These are phyloP conservation scores for Spizellomyces punctatus DNA, from an alignment of 192 early-diverging fungal genomes.

Conservation along the genomic window DNA sequence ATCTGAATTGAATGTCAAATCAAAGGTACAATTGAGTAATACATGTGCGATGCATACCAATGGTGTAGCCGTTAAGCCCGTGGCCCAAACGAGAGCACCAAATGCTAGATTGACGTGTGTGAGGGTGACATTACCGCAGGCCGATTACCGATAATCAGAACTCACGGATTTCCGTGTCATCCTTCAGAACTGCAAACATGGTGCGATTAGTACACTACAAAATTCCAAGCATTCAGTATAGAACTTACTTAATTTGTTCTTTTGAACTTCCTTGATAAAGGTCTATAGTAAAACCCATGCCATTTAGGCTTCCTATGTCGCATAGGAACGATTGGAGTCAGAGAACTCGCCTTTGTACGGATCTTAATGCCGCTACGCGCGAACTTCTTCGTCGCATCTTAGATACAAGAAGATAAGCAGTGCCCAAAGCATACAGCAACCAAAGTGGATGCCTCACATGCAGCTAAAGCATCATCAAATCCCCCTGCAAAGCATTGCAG, in stretches of 20 bases:
- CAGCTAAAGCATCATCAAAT: conserved; percentile 74
- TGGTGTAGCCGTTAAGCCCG: conserved; percentile 57
- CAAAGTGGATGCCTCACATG: conserved; percentile 35
- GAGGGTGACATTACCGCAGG: too few species aligned
- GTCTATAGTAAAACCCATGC: conserved; percentile 26
- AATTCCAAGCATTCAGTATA: too few species aligned
- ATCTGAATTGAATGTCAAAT: conserved; percentile 2
- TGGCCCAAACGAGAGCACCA: conserved; percentile 75
- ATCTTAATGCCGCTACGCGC: conserved; percentile 75
- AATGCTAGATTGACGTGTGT: conserved; percentile 39
- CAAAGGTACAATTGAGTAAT: background rate
- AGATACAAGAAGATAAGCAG: background rate
- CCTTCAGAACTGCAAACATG: conserved; percentile 21
- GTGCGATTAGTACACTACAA: too few species aligned
- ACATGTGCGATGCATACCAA: background rate
- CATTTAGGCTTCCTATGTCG: too few species aligned
- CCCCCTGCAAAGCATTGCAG: conserved; percentile 29
- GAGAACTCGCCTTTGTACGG: conserved; percentile 45
- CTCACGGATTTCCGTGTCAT: conserved; percentile 28
- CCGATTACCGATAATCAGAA: background rate
- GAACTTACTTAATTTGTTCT: conserved; percentile 36
- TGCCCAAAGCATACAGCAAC: background rate
- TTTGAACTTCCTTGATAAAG: conserved; percentile 59
- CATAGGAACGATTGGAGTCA: background rate
- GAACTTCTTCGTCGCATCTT: conserved; percentile 73